Evolutionary conservation across 805 yeast species (phyloP).

Genomic region (Cyberlindnera euphorbiiphila): DNA sequence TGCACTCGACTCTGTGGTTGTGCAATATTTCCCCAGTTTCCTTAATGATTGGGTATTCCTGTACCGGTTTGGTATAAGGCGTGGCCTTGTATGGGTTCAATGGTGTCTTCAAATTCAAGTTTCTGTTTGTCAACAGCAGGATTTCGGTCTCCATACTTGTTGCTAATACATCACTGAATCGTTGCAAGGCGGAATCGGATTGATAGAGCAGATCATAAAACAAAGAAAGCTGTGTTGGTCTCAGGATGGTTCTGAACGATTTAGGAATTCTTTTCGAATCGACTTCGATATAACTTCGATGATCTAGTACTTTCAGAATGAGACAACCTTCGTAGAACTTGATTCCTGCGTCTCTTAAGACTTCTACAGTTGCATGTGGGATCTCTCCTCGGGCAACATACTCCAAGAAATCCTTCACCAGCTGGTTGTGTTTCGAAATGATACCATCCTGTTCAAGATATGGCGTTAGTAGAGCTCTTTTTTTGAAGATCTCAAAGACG

Average conservation of each 20-base stretch:
- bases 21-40: conserved; percentile 31
- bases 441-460: conserved; percentile 53
- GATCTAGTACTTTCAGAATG: conserved; percentile 83
- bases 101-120: conserved; percentile 70
- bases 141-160: conserved; percentile 87
- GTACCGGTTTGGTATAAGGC: conserved; percentile 43
- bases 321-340: conserved; percentile 87
- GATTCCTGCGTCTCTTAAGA: conserved; percentile 80
- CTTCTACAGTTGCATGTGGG: conserved; percentile 87
- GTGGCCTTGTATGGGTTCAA: conserved; percentile 56
- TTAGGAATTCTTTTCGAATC: conserved; percentile 42
- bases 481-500: not conserved
- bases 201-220: conserved; percentile 84
- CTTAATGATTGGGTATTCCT: conserved; percentile 38
- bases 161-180: conserved; percentile 76
- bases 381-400: conserved; percentile 78
- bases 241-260: conserved; percentile 69
- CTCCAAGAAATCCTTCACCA: conserved; percentile 74
- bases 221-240: conserved; percentile 75
- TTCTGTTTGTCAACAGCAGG: conserved; percentile 70
- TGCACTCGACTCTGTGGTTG: conserved; percentile 38
- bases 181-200: conserved; percentile 64
- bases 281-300: conserved; percentile 43
- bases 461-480: conserved; percentile 3
- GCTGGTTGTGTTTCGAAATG: conserved; percentile 74